Base-by-base conservation (phyloP, 2,329 filamentous ascomycete species). In the Nothopassalora personata region DNA sequence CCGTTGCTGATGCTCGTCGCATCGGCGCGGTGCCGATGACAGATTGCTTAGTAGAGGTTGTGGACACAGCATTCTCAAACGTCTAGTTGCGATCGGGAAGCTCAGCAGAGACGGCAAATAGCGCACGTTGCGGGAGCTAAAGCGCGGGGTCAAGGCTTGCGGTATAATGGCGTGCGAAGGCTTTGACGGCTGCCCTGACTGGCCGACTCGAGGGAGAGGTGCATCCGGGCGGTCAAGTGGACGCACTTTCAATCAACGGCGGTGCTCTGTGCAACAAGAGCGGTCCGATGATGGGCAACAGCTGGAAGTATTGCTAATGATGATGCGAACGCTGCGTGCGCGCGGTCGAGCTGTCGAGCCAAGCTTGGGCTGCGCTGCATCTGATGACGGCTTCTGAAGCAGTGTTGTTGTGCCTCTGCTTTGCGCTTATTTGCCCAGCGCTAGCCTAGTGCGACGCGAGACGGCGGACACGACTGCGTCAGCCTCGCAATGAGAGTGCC, bases 161-260 rank as follows among this genome's bases (percentile, higher is more conserved):
- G n/a, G 49, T 11, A 30, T 18, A 15, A 54, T 54, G 34, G 52
- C 52, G 52, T 54, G 52, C 52, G 52, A 54, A 5, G 31, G 31
- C 36, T n/a, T 18, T 23, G 19, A 39, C 34, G 18, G 47, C 27
- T 49, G 8, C n/a, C 19, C 8, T 46, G 43, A 23, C 18, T 51
- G 27, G 30, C 49, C 49, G 27, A 15, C n/a, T 13, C 11, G 27
- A 19, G 23, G 5, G 10, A 34, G 30, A 33, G 28, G 23, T 51
- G 39, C 49, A 30, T 30, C 28, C 18, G 23, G 30, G 30, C 27
- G 49, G n/a, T 19, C 27, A 51, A 51, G 49, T 51, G 49, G 49
- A 15, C 49, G 49, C 49, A 51, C 49, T 51, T 51, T 28, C 23
- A 34, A 48, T 51, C 48, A 51, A 27, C 5, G 48, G 18, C 48